Conservation (phyloP, 2,329 filamentous ascomycete species). For the Cercospora sesami region DNA sequence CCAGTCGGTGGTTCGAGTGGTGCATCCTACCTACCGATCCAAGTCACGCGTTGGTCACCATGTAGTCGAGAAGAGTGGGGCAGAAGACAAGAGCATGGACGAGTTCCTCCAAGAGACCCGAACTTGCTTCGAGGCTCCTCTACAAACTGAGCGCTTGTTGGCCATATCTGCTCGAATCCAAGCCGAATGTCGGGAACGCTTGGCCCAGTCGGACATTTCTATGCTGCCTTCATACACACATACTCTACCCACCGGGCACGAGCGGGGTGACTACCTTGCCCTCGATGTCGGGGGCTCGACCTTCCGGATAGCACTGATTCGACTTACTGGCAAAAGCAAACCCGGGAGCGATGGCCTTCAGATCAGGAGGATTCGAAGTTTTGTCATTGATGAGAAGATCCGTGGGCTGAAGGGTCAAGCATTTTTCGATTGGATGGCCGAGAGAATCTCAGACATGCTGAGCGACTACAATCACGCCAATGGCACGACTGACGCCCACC, state of each 20-base stretch:
- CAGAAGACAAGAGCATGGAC: constrained; percentile 49
- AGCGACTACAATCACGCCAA: constrained; percentile 43
- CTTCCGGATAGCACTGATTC: constrained; percentile 62
- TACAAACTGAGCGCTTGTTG: constrained; percentile 45
- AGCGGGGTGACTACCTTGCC: constrained; percentile 61
- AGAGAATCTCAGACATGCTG: constrained; percentile 58
- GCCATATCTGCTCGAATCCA: constrained; percentile 49
- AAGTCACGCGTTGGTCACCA: constrained; percentile 37
- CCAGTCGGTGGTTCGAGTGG: constrained; percentile 27
- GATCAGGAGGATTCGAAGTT: constrained; percentile 57
- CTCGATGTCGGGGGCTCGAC: constrained; percentile 68
- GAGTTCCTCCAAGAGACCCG: constrained; percentile 48
- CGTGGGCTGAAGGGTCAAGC: constrained; percentile 55
- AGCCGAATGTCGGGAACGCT: constrained; percentile 55
- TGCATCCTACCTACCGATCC: constrained; percentile 21
- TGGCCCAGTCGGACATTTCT: constrained; percentile 58
- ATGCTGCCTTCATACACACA: constrained; percentile 68
- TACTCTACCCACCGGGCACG: constrained; percentile 59
- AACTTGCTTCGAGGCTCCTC: constrained; percentile 46
- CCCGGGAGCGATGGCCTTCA: constrained; percentile 47
- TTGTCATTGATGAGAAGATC: constrained; percentile 58
- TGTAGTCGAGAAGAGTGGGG: constrained; percentile 40
- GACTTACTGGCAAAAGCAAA: constrained; percentile 48
- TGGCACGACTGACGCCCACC: constrained; percentile 38
- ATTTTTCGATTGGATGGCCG: constrained; percentile 69